phyloP scores from a whole-genome alignment of 1,284 basidiomycete genomes.

The Meira nashicola region DNA sequence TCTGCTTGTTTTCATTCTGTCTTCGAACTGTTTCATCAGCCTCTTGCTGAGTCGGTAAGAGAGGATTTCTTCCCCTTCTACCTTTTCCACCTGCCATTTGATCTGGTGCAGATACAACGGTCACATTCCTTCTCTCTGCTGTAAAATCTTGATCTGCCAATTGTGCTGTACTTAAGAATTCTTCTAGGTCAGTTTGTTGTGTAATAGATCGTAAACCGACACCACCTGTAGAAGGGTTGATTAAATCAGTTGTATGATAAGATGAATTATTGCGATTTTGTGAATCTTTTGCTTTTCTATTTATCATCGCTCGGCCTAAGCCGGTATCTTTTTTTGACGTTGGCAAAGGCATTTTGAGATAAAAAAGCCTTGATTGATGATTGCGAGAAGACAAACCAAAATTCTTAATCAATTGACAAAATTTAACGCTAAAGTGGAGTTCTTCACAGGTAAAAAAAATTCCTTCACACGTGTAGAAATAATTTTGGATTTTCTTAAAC shows the following conservation, averaged over 20 bases:
- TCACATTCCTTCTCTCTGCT: slow-evolving; percentile 89
- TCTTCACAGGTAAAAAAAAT: no score
- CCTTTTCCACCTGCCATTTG: slow-evolving; percentile 23
- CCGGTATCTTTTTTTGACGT: slow-evolving; percentile 50
- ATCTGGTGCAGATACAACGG: slow-evolving; percentile 70
- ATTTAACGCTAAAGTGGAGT: no score
- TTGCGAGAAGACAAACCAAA: no score
- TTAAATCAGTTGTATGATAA: slow-evolving; percentile 49
- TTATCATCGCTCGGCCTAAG: slow-evolving; percentile 47
- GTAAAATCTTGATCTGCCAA: slow-evolving; percentile 93
- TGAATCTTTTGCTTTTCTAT: slow-evolving; percentile 45
- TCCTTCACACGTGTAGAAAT: no score
- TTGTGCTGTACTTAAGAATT: slow-evolving; percentile 90
- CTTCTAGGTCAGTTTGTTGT: slow-evolving; percentile 90
- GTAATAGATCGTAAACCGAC: slow-evolving; percentile 83
- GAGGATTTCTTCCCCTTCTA: slow-evolving; percentile 63
- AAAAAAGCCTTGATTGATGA: background rate
- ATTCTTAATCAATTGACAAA: no score
- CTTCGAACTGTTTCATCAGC: slow-evolving; percentile 61
- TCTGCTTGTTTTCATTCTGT: slow-evolving; percentile 43
- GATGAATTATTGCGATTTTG: slow-evolving; percentile 33
- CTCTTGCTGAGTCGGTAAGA: slow-evolving; percentile 76
- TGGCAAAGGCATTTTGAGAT: slow-evolving; percentile 30
- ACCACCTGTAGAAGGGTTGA: slow-evolving; percentile 56
- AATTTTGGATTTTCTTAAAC: no score